Conservation (phyloP, 257 asterid genomes). For the Asclepias syriaca region DNA sequence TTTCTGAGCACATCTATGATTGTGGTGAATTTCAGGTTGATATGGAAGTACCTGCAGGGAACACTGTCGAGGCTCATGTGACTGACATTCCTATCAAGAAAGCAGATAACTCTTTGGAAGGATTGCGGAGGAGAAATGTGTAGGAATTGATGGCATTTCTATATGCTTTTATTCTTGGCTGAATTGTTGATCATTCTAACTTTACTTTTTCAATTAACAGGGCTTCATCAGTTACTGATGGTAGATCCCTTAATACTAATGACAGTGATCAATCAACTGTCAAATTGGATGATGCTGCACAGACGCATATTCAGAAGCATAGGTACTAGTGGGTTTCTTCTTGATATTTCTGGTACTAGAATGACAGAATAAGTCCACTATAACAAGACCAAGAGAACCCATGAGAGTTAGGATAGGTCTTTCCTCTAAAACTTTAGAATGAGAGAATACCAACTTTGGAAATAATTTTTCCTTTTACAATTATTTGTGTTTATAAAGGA, state of each 20-base stretch:
- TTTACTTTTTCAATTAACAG: constrained; percentile 36
- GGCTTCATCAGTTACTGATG: constrained; percentile 35
- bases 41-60: constrained; percentile 33
- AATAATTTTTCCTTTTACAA: not conserved
- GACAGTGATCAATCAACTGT: constrained; percentile 41
- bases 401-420: not conserved
- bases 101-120: constrained; percentile 49
- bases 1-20: not conserved
- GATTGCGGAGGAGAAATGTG: constrained; percentile 81
- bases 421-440: not conserved
- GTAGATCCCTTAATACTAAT: constrained; percentile 31
- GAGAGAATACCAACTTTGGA: not conserved
- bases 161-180: not conserved
- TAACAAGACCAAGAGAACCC: not conserved
- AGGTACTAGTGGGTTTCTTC: constrained; percentile 38
- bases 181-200: constrained; percentile 9
- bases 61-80: constrained; percentile 33
- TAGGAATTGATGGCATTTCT: constrained; percentile 27
- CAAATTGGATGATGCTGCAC: constrained; percentile 80
- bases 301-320: constrained; percentile 75
- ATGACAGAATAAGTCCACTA: not conserved
- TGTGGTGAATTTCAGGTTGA: constrained; percentile 40
- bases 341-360: constrained; percentile 1
- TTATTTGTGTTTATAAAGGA: not conserved
- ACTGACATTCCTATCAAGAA: constrained; percentile 39